phyloP scores from a whole-genome alignment of 2,329 filamentous ascomycete species.

The Colletotrichum lupini region DNA sequence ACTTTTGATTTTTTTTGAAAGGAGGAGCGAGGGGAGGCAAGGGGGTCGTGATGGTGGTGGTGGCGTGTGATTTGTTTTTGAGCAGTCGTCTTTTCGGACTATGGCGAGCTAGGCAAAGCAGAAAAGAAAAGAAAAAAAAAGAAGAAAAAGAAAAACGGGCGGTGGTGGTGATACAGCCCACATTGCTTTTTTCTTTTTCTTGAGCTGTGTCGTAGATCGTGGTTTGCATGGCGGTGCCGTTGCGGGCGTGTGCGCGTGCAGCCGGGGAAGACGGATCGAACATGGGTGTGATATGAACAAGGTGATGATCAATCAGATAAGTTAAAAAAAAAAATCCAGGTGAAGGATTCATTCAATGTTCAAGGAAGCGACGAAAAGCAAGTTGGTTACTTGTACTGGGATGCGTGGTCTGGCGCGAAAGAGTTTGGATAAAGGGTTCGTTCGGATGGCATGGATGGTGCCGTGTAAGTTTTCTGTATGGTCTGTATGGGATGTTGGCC shows the following conservation, averaged over 20 bases:
- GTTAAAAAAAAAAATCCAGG: no score
- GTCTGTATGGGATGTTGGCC: neutral
- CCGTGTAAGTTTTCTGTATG: no score
- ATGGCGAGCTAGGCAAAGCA: neutral
- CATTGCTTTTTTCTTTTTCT: neutral
- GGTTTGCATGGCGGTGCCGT: neutral
- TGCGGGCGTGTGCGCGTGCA: neutral
- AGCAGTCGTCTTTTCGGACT: neutral
- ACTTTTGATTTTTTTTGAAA: no score
- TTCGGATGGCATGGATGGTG: neutral
- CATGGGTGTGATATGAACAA: neutral
- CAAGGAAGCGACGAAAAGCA: neutral
- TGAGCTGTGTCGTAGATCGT: neutral
- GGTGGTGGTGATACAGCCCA: neutral
- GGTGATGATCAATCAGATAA: neutral
- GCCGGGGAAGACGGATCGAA: slow-evolving; percentile 1
- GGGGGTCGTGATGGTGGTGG: neutral
- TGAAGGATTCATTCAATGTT: neutral
- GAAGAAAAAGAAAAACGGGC: neutral
- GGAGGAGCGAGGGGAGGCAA: neutral
- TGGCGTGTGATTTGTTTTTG: neutral
- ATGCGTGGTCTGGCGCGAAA: neutral
- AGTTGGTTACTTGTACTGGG: neutral
- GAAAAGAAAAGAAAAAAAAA: neutral
- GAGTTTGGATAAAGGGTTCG: neutral